Evolutionary conservation across 768 basidiomycete species (phyloP).

Genomic region (Piloderma croceum): DNA sequence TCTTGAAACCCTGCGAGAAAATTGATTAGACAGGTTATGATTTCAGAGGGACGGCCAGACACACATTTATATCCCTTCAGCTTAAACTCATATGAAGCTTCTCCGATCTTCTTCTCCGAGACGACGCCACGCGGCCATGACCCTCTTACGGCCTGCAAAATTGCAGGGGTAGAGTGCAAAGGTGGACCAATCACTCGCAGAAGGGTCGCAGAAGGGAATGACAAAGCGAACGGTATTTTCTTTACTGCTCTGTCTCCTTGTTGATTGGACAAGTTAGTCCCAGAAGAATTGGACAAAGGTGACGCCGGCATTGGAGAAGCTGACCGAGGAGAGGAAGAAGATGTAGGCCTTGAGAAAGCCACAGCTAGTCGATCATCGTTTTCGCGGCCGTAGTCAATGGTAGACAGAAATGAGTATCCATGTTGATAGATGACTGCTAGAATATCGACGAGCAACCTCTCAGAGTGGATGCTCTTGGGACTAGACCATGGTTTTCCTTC

Average conservation of each 20-base stretch:
- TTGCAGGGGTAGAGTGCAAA: conserved; percentile 69
- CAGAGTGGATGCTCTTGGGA: conserved; percentile 58
- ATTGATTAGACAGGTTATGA: conserved; percentile 8
- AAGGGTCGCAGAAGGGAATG: conserved; percentile 60
- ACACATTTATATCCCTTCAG: conserved; percentile 76
- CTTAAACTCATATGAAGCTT: conserved; percentile 73
- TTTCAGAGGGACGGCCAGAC: conserved; percentile 20
- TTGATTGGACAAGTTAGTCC: conserved; percentile 33
- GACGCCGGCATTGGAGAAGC: conserved; percentile 33
- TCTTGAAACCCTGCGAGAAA: conserved; percentile 63
- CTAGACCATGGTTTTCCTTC: conserved; percentile 70
- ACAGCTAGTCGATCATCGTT: conserved; percentile 67
- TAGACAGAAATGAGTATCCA: conserved; percentile 60
- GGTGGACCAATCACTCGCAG: conserved; percentile 77
- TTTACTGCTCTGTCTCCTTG: conserved; percentile 25
- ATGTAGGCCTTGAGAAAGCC: conserved; percentile 55
- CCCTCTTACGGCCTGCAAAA: conserved; percentile 69
- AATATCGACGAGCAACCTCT: conserved; percentile 66
- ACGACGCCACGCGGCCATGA: conserved; percentile 79
- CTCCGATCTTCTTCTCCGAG: conserved; percentile 69
- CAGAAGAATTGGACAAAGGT: conserved; percentile 35
- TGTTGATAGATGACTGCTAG: conserved; percentile 55
- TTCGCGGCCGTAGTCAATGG: conserved; percentile 74
- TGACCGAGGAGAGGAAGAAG: conserved; percentile 22
- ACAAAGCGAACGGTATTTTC: conserved; percentile 61